A percentile compares a stretch with the other conserved stretches of the same genome.
Evolutionary conservation across 1,139 yeast genomes (phyloP).

Genomic region (Candida buenavistaensis): DNA sequence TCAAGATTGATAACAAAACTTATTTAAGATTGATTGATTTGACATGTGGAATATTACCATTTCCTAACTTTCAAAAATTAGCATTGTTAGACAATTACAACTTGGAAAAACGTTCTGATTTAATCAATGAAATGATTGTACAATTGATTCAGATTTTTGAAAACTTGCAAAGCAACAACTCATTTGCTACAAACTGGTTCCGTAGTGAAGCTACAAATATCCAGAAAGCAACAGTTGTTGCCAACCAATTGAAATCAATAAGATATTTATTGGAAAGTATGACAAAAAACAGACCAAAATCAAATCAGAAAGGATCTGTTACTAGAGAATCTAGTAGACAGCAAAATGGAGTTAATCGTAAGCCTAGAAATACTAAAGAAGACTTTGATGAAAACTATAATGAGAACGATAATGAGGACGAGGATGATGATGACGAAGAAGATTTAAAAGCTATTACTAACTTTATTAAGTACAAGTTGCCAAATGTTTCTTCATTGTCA

Average conservation of each 20-base stretch:
- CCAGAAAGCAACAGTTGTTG: conserved; percentile 59
- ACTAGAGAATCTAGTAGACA: neutral
- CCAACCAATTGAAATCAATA: conserved; percentile 60
- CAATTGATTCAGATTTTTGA: conserved; percentile 38
- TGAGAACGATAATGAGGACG: conserved; percentile 23
- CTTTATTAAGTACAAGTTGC: conserved; percentile 49
- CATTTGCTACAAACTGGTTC: conserved; percentile 46
- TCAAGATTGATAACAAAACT: conserved; percentile 26
- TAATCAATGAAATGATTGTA: conserved; percentile 31
- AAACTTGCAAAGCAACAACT: conserved; percentile 32
- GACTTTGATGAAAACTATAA: conserved; percentile 7
- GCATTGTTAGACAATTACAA: conserved; percentile 37
- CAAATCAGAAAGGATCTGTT: conserved; percentile 3
- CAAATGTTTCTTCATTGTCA: conserved; percentile 33
- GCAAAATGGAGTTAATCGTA: neutral
- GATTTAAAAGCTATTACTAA: conserved; percentile 45
- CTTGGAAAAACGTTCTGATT: conserved; percentile 32
- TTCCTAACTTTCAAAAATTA: conserved; percentile 49
- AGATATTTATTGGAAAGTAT: conserved; percentile 56
- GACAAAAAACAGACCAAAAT: conserved; percentile 23
- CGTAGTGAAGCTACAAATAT: conserved; percentile 49
- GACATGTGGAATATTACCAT: conserved; percentile 60
- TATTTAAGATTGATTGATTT: conserved; percentile 51
- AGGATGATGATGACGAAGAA: conserved; percentile 45
- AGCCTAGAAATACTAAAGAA: conserved; percentile 4